A percentile compares a stretch with the other conserved stretches of the same genome.
phyloP scores from a whole-genome alignment of 73 alveolate genomes.

The Tetrahymena borealis region DNA sequence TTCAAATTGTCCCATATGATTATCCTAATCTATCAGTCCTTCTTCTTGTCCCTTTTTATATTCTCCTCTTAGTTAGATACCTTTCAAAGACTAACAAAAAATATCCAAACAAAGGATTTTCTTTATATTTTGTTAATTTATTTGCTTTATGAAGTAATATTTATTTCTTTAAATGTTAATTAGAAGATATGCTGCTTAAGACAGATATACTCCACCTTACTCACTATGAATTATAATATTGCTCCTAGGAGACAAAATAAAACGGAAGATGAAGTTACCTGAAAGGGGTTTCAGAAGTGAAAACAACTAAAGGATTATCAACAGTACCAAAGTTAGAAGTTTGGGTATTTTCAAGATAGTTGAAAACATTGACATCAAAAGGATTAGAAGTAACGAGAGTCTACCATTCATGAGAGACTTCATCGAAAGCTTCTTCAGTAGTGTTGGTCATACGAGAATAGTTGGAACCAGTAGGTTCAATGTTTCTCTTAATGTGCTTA shows the following conservation, averaged over 20 bases:
- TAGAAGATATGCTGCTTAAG: background rate
- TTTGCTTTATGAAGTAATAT: background rate
- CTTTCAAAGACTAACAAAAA: background rate
- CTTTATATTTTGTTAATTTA: background rate
- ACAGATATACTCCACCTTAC: background rate
- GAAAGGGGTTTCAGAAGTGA: constrained; percentile 62
- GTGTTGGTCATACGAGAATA: constrained; percentile 11
- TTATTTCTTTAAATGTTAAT: background rate
- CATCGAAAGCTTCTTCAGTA: constrained; percentile 50
- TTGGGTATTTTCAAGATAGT: constrained; percentile 38
- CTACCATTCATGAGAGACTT: constrained; percentile 49
- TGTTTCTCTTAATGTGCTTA: background rate
- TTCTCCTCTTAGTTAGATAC: background rate
- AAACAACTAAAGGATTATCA: constrained; percentile 80
- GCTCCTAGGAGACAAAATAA: too few relatives aligned
- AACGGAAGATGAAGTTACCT: background rate
- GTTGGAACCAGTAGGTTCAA: background rate
- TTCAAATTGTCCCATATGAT: background rate
- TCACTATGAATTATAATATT: too few relatives aligned
- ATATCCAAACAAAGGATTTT: background rate
- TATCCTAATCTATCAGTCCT: background rate
- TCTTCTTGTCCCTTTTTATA: background rate
- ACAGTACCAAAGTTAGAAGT: constrained; percentile 75
- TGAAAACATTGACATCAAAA: constrained; percentile 39
- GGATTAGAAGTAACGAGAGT: constrained; percentile 50